Evolutionary conservation across 2,329 filamentous ascomycete species (phyloP), one percentile per base, ranked within the genome.

Genomic region (Exophiala dermatitidis): DNA sequence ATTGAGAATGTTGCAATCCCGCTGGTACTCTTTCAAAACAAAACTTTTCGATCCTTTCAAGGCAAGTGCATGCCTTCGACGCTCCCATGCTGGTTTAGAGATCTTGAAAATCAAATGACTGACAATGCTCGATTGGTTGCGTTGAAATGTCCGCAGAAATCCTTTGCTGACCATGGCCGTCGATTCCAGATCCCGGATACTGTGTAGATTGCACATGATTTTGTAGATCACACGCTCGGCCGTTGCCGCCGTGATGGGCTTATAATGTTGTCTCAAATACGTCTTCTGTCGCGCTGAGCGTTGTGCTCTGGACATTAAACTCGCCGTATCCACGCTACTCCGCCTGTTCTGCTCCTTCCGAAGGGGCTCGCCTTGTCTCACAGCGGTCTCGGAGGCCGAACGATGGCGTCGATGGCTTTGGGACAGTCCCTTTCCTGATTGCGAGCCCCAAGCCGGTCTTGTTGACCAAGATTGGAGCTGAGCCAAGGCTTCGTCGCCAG

Each of bases 1-100:
- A 7, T 72, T 70, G 40, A 83, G 72, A 2, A 76, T 77, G 33
- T 72, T 74, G n/a, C 75, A 68, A 61, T 83, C 80, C 10, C 54
- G 53, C 32, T 48, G 46, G 32, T 56, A 59, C 9, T 58, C 59
- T 40, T 57, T 58, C 45, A 63, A 38, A 30, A 49, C 36, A 52
- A 63, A 63, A 6, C 54, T 44, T 5, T 53, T 54, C 2, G 53
- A 52, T 32, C 48, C 53, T 50, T 57, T 40, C 26, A 59, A 37
- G 38, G 53, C 56, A 2, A 59, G 54, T 2, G 58, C 49, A 9
- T 50, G 59, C n/a, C 58, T 47, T 6, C 61, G 54, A 33, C 59
- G 52, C 33, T 63, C 61, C 61, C 61, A 63, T 10, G 61, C 61
- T 7, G 61, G 42, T n/a, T 45, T 48, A 37, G 60, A 63, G 36